These are phyloP conservation scores for Alternaria panax DNA, from an alignment of 2,329 filamentous ascomycete species.

Conservation along the genomic window DNA sequence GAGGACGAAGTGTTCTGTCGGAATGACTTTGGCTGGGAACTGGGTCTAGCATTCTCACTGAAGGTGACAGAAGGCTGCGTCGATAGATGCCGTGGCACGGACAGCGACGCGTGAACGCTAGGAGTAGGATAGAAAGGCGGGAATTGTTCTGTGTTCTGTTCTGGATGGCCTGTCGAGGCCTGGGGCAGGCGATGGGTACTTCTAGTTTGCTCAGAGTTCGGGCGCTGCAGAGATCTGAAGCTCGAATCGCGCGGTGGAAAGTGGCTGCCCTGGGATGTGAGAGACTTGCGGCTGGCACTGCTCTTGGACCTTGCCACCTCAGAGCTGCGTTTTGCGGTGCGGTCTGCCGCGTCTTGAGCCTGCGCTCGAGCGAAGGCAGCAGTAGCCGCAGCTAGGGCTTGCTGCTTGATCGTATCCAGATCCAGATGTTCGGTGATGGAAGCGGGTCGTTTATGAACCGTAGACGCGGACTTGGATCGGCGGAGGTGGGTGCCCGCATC, in stretches of 20 bases:
- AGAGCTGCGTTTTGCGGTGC: conserved; percentile 22
- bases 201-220: conserved; percentile 18
- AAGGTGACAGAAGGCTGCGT: conserved; percentile 32
- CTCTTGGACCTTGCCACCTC: conserved; percentile 42
- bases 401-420: conserved; percentile 40
- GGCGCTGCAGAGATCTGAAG: conserved; percentile 32
- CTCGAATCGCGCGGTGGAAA: conserved; percentile 47
- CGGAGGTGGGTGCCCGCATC: conserved; percentile 49
- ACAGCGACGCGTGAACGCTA: conserved; percentile 11
- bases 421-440: conserved; percentile 31
- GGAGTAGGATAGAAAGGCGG: conserved; percentile 29
- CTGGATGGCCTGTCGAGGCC: conserved; percentile 13
- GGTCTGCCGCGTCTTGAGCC: conserved; percentile 25
- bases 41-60: conserved; percentile 36
- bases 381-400: conserved; percentile 50
- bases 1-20: conserved; percentile 37
- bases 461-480: conserved; percentile 48
- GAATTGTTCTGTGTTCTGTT: conserved; percentile 27
- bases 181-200: conserved; percentile 20
- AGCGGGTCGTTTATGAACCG: conserved; percentile 34
- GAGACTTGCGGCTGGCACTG: conserved; percentile 44
- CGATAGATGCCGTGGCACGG: conserved; percentile 21
- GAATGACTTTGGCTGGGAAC: conserved; percentile 33
- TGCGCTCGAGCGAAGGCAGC: conserved; percentile 47
- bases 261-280: conserved; percentile 46